Percentiles rank a stretch among this genome's conserved stretches.
Conservation (phyloP, 257 asterid species). For the Nicotiana paniculata region DNA sequence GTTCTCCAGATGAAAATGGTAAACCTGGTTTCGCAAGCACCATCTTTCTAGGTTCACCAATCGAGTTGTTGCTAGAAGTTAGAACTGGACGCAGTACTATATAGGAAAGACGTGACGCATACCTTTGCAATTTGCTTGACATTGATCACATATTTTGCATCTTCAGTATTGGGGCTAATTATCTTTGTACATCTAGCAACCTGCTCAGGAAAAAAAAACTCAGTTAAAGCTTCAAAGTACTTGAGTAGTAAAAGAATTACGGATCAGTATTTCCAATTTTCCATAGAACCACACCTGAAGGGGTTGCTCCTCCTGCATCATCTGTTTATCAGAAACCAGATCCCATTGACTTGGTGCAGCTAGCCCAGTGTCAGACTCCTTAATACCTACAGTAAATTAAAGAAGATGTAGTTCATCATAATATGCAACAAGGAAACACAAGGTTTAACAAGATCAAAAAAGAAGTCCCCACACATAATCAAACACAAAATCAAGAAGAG, state of each 20-base stretch:
- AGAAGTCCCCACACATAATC: neutral
- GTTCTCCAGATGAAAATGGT: neutral
- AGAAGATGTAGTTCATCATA: neutral
- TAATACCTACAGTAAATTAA: conserved; percentile 48
- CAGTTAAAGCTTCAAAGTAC: neutral
- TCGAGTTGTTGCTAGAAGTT: neutral
- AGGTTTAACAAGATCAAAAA: neutral
- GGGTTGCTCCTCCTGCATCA: conserved; percentile 99
- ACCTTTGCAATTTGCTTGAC: conserved; percentile 76
- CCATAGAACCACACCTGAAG: conserved; percentile 51
- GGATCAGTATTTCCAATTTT: neutral
- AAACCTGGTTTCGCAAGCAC: neutral
- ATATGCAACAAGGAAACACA: neutral
- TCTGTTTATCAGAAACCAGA: conserved; percentile 95
- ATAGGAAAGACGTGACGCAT: neutral
- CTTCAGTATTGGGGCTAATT: conserved; percentile 78
- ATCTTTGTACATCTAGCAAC: conserved; percentile 96
- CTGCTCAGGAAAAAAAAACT: conserved; percentile 22
- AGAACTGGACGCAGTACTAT: neutral
- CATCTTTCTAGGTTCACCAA: neutral
- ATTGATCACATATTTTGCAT: conserved; percentile 65
- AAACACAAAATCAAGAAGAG: neutral
- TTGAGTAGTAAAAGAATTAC: neutral
- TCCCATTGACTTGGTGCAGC: conserved; percentile 99
- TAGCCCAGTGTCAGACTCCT: conserved; percentile 95